phyloP scores from a whole-genome alignment of 208 protist genomes.

The Acanthamoeba sp. region DNA sequence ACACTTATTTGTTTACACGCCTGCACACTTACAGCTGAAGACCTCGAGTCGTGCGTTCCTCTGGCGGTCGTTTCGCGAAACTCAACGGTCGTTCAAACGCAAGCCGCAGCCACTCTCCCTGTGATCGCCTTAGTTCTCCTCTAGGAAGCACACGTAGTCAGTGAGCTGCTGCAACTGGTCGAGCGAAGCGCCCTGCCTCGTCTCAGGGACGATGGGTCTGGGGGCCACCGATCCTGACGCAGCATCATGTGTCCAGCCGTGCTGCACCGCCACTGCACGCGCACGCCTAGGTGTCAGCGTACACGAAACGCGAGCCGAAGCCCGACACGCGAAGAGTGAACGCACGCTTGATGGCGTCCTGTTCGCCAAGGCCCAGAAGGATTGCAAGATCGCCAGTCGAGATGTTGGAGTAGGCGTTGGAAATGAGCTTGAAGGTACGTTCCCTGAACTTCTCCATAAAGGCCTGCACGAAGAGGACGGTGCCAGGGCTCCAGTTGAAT shows the following conservation, averaged over 20 bases:
- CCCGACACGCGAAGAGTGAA: neutral
- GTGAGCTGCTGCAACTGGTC: constrained; percentile 74
- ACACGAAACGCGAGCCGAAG: neutral
- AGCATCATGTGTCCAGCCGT: constrained; percentile 54
- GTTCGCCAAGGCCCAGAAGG: constrained; percentile 46
- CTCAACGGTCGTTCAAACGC: neutral
- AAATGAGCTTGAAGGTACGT: constrained; percentile 54
- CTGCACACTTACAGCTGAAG: neutral
- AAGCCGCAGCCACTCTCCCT: too few species aligned
- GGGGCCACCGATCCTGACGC: neutral
- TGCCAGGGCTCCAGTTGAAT: constrained; percentile 74
- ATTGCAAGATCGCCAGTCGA: constrained; percentile 3
- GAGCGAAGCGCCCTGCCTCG: constrained; percentile 17
- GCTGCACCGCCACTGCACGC: constrained; percentile 62
- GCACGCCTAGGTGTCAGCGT: neutral
- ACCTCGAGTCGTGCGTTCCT: neutral
- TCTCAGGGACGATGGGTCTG: neutral
- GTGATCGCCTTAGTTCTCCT: neutral
- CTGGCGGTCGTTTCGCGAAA: too few species aligned
- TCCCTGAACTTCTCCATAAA: constrained; percentile 61
- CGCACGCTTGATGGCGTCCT: constrained; percentile 60
- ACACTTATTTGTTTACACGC: constrained; percentile 6
- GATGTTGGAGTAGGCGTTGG: constrained; percentile 74
- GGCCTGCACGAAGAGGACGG: constrained; percentile 52
- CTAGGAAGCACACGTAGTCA: constrained; percentile 76